Conservation (phyloP, 345 rosid species). For the Atalantia buxifolia region DNA sequence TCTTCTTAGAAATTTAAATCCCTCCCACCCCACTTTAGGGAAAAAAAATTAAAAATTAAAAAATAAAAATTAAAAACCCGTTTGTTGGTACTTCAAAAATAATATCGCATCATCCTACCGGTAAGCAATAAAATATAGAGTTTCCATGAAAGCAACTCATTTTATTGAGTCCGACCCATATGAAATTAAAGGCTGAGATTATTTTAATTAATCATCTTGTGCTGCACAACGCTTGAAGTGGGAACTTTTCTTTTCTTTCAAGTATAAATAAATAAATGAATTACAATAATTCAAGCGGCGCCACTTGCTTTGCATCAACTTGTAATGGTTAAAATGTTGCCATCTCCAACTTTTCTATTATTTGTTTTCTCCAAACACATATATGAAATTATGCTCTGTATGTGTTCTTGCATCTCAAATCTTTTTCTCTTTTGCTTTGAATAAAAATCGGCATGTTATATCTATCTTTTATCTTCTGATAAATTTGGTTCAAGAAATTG, state of each 20-base stretch:
- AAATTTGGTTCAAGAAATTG: not conserved
- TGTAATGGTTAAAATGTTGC: constrained; percentile 15
- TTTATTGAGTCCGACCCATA: not conserved
- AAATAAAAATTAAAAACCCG: not conserved
- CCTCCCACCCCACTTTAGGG: not conserved
- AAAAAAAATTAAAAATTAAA: no score
- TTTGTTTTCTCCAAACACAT: not conserved
- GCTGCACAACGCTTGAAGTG: not conserved
- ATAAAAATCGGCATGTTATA: not conserved
- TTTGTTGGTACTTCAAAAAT: not conserved
- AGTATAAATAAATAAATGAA: not conserved
- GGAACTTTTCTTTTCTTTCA: not conserved
- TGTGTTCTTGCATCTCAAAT: not conserved
- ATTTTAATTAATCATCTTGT: not conserved
- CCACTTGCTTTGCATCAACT: constrained; percentile 20
- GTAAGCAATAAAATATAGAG: not conserved
- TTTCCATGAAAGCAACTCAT: not conserved
- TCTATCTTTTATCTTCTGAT: not conserved
- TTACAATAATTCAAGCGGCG: constrained; percentile 36
- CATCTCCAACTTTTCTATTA: constrained; percentile 5
- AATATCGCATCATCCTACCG: not conserved
- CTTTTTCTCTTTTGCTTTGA: no score
- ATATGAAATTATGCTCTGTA: not conserved
- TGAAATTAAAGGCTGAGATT: not conserved
- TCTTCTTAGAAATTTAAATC: not conserved